Evolutionary conservation across 176 grass and related monocot genomes (phyloP), one percentile per base, ranked within the genome.

Genomic region (Oryza meyeriana): DNA sequence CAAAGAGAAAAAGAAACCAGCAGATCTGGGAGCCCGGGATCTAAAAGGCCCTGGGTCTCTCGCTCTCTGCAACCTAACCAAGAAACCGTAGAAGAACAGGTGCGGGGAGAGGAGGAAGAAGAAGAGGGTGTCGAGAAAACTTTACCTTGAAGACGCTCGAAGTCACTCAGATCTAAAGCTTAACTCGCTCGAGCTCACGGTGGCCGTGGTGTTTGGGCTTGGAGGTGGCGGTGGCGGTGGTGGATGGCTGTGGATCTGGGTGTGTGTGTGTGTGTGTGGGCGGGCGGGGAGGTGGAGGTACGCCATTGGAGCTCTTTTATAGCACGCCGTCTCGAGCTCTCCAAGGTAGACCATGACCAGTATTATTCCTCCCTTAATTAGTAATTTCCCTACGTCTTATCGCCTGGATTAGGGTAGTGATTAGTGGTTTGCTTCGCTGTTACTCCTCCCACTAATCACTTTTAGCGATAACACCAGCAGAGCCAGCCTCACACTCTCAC

Each of bases 91-190:
- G 55, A 58, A 33, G 9, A 13, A 12, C 20, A 14, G 24, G 27
- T n/a, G 17, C n/a, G 4, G 40, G 2, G 14, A 4, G 1, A 24
- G 3, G 4, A 45, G 4, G 25, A 41, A 11, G 5, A 9, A 44
- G 24, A 30, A 0, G 10, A 36, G 33, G 40, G 28, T 72, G 1
- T 42, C 28, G 18, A 31, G 76, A 63, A 18, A 64, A 86, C 61
- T 82, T 86, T 86, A 90, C 88, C 88, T 90, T 55, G 68, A 7
- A 5, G 38, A 72, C 24, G 84, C 75, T 58, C 74, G 79, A 69
- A 86, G 61, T 90, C 84, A 74, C 84, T 86, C 84, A 82, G 88
- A 86, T 90, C 84, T 90, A 86, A 30, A 65, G 64, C 79, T 86
- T 82, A 86, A 73, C 88, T 86, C 88, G 83, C 88, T 90, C 74